Conservation (phyloP, 495 filamentous ascomycete genomes). For the Penicillium pulvis region DNA sequence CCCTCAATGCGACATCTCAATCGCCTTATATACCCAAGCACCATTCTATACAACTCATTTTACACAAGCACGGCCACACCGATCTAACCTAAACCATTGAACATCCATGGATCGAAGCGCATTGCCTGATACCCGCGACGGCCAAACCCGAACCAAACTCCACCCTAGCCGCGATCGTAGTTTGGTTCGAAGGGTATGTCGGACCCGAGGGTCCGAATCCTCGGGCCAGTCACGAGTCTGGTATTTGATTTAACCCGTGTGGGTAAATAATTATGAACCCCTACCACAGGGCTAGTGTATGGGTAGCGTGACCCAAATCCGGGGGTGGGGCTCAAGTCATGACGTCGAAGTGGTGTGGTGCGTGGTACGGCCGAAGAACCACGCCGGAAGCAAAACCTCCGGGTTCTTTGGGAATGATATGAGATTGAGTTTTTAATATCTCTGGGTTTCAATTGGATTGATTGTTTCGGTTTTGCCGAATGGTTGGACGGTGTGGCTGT, state of each 20-base stretch:
- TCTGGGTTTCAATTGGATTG: background rate
- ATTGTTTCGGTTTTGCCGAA: background rate
- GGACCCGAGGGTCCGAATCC: background rate
- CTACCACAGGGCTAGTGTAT: background rate
- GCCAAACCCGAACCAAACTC: conserved; percentile 2
- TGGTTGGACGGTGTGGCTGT: background rate
- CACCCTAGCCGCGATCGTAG: background rate
- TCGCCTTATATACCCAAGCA: background rate
- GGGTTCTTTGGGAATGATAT: background rate
- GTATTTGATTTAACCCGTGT: background rate
- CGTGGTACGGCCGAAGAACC: background rate
- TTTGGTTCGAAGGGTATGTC: background rate
- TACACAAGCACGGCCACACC: background rate
- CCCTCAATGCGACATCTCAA: background rate
- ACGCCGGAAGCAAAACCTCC: background rate
- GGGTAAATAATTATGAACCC: background rate
- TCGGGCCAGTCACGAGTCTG: background rate
- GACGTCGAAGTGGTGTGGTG: background rate
- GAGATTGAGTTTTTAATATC: background rate
- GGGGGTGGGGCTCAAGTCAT: background rate
- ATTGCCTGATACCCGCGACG: conserved; percentile 3
- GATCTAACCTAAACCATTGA: background rate
- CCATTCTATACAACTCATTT: background rate
- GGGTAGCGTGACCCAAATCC: background rate
- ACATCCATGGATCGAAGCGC: too few relatives aligned